Evolutionary conservation across 129 eudicot species (phyloP).

Genomic region (Flaveria ramosissima): DNA sequence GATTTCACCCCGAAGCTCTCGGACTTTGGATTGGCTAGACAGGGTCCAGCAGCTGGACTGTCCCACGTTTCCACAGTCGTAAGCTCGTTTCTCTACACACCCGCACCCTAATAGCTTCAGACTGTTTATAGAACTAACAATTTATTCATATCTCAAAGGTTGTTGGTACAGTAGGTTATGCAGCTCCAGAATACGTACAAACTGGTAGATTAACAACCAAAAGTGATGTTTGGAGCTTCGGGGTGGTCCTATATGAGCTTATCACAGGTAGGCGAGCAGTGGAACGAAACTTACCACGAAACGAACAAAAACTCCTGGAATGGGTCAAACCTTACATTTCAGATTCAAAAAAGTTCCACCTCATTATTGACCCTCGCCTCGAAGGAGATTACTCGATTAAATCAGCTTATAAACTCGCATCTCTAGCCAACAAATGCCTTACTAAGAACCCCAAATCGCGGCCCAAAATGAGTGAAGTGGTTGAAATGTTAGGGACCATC

Average conservation of each 20-base stretch:
- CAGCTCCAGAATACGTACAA: conserved; percentile 85
- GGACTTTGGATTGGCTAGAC: conserved; percentile 89
- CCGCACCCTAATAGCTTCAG: not conserved
- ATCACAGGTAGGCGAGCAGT: conserved; percentile 85
- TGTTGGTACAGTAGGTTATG: conserved; percentile 91
- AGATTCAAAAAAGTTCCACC: conserved; percentile 72
- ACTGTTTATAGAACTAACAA: not conserved
- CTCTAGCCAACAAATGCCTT: conserved; percentile 77
- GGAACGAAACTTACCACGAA: conserved; percentile 76
- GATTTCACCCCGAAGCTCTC: conserved; percentile 84
- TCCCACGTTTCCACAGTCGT: conserved; percentile 84
- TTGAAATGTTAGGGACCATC: conserved; percentile 63
- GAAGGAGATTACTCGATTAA: conserved; percentile 60
- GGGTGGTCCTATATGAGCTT: conserved; percentile 80
- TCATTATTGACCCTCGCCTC: conserved; percentile 59
- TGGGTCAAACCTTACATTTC: conserved; percentile 87
- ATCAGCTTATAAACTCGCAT: conserved; percentile 71
- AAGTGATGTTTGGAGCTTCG: conserved; percentile 97
- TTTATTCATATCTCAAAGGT: conserved; percentile 41
- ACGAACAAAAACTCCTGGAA: conserved; percentile 80
- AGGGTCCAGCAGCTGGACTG: conserved; percentile 82
- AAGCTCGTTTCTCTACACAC: conserved; percentile 32
- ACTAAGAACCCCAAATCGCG: conserved; percentile 69
- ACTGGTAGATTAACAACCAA: conserved; percentile 79
- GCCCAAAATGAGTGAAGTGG: conserved; percentile 88